Percentiles rank a stretch among this genome's conserved stretches.
phyloP scores from a whole-genome alignment of 1,284 basidiomycete species.

The Boletus hoseneyae region DNA sequence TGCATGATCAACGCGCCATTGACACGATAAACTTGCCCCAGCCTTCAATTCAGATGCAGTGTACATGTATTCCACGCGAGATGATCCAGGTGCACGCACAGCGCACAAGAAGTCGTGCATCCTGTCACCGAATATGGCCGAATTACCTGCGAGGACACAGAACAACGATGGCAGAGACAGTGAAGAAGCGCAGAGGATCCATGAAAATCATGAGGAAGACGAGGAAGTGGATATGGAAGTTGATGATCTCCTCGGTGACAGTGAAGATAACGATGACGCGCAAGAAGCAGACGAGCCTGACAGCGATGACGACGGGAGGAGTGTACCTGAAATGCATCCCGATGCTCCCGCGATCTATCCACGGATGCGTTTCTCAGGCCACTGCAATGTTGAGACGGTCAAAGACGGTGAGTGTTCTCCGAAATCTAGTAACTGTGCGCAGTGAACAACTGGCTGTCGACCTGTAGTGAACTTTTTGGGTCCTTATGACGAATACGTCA shows the following conservation, averaged over 20 bases:
- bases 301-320: slow-evolving; percentile 33
- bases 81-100: slow-evolving; percentile 43
- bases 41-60: slow-evolving; percentile 79
- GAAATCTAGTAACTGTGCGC: neutral
- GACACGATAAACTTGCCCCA: slow-evolving; percentile 29
- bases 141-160: neutral
- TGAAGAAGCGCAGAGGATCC: slow-evolving; percentile 3
- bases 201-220: slow-evolving; percentile 11
- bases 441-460: slow-evolving; percentile 2
- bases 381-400: slow-evolving; percentile 82
- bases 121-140: slow-evolving; percentile 22
- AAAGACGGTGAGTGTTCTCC: slow-evolving; percentile 75
- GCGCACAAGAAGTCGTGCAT: slow-evolving; percentile 12
- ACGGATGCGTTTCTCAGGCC: slow-evolving; percentile 64
- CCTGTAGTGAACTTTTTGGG: slow-evolving; percentile 82
- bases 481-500: slow-evolving; percentile 71
- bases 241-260: slow-evolving; percentile 20
- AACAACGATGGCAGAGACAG: neutral
- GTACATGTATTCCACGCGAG: slow-evolving; percentile 78
- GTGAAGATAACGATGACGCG: slow-evolving; percentile 23
- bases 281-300: slow-evolving; percentile 25
- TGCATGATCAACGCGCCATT: slow-evolving; percentile 2
- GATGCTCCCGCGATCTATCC: slow-evolving; percentile 66
- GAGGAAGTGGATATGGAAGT: slow-evolving; percentile 25
- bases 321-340: slow-evolving; percentile 31